Evolutionary conservation across 192 early-diverging fungal species (phyloP), one percentile per base, ranked within the genome.

Genomic region (Obelidium mucronatum): DNA sequence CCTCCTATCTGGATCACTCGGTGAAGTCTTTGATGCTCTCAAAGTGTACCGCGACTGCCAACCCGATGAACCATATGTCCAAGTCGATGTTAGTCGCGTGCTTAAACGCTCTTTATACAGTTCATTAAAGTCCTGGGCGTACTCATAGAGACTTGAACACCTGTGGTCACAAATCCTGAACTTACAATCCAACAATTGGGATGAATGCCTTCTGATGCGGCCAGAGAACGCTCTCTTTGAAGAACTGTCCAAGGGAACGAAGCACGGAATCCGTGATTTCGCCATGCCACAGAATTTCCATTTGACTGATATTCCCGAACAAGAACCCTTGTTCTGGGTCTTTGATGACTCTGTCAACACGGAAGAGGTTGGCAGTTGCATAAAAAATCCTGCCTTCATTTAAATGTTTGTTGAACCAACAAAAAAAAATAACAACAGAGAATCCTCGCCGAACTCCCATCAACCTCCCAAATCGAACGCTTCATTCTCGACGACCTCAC

Each of bases 401-500:
- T n/a, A n/a, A n/a, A n/a, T n/a, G n/a, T n/a, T n/a, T n/a, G n/a
- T n/a, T n/a, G n/a, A n/a, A n/a, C n/a, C n/a, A n/a, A n/a, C n/a
- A n/a, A n/a, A n/a, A n/a, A n/a, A n/a, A n/a, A n/a, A n/a, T n/a
- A n/a, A n/a, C n/a, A n/a, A n/a, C n/a, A n/a, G 80, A 74, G 75
- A 19, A 74, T 72, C 56, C 79, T 81, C 24, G 73, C 76, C 42
- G 58, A 73, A 28, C 77, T 86, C 5, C 85, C 85, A 42, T 64
- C 81, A 1, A 80, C 75, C 1, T 34, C 24, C 22, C 54, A 64
- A 61, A 76, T 87, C 13, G 79, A 81, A 17, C 89, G 93, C 33
- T 92, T 91, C 80, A 83, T 99, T 52, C 74, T 97, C 68, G 86
- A 92, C 74, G 96, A 98, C 75, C 80, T 93, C 35, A 85, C 94